Base-by-base conservation (phyloP, 1,284 basidiomycete species). In the Bondarzewia mesenterica region DNA sequence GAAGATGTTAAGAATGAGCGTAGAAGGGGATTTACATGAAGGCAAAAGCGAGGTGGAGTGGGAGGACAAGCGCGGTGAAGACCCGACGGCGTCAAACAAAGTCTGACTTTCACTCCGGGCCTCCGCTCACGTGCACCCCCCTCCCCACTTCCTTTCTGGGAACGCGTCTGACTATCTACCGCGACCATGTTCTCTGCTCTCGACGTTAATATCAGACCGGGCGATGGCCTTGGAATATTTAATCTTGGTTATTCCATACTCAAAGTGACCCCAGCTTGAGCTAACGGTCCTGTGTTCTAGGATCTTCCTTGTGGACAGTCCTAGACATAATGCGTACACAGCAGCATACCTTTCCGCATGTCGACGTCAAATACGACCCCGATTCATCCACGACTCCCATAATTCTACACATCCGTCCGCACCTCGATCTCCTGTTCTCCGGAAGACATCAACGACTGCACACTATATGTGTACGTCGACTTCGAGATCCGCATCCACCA, bases 311-410 rank as follows among this genome's bases (percentile, higher is more conserved):
- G 5, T 93, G 90, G 89, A 78, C 78, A 25, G 72, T 91, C 12
- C 71, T 93, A 44, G 86, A 90, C 56, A 66, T 77, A 36, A 69
- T 94, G 5, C 74, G 82, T 38, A 63, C 71, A 32, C 67, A 78
- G 21, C 80, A 78, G 46, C 75, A 85, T 56, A 63, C 73, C 44
- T 92, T 88, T 54, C 89, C 89, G 36, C 84, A 88, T 57, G 77
- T 92, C 40, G 87, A 92, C 53, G 70, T 93, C 57, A 89, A 89
- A 62, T 93, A 84, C 62, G 89, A 93, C 60, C 75, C 80, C 8
- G 85, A 89, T 55, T 73, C 80, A n/a, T 74, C 83, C 4, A 78
- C 73, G 3, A 84, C 86, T 1, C 86, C 89, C 2, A 72, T 92
- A 12, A 77, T 91, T 50, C 68, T 93, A 0, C 85, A 90, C 57